Percentiles rank a stretch among this genome's conserved stretches.
phyloP scores from a whole-genome alignment of 371 early-diverging fungal species.

The Apophysomyces ossiformis region DNA sequence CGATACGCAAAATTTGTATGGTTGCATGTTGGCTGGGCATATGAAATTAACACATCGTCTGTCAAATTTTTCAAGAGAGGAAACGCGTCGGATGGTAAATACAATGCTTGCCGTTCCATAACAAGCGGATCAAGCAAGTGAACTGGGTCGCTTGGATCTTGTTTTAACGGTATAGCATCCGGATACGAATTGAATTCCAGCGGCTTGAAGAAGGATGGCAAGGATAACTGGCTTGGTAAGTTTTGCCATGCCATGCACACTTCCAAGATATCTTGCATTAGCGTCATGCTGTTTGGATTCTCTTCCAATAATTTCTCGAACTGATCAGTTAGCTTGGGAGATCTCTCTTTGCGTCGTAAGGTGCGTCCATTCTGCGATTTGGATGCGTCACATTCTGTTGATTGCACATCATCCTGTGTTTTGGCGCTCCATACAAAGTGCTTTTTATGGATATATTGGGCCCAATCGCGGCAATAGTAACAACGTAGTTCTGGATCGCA shows the following conservation, averaged over 20 bases:
- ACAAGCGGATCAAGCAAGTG: slow-evolving; percentile 57
- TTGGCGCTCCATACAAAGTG: slow-evolving; percentile 50
- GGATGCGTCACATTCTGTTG: background rate
- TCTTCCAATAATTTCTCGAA: slow-evolving; percentile 14
- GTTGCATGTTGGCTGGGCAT: slow-evolving; percentile 70
- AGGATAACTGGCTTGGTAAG: slow-evolving; percentile 28
- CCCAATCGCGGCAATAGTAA: slow-evolving; percentile 83
- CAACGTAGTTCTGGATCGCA: slow-evolving; percentile 71
- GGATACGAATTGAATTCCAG: slow-evolving; percentile 61
- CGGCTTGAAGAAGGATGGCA: slow-evolving; percentile 37
- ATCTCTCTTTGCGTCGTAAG: slow-evolving; percentile 14
- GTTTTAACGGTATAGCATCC: slow-evolving; percentile 50
- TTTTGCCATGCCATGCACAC: slow-evolving; percentile 35
- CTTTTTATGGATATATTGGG: slow-evolving; percentile 73
- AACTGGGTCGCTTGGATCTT: slow-evolving; percentile 61
- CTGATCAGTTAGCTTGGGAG: slow-evolving; percentile 16
- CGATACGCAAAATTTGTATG: slow-evolving; percentile 66
- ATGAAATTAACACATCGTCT: slow-evolving; percentile 64
- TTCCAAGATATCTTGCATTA: slow-evolving; percentile 17
- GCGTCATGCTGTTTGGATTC: slow-evolving; percentile 9
- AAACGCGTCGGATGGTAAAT: slow-evolving; percentile 65
- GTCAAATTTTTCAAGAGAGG: slow-evolving; percentile 68
- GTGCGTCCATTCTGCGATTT: background rate
- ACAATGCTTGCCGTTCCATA: slow-evolving; percentile 55
- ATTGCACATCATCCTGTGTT: slow-evolving; percentile 35